Base-by-base conservation (phyloP, 2,329 filamentous ascomycete species). In the Trichoderma gracile region DNA sequence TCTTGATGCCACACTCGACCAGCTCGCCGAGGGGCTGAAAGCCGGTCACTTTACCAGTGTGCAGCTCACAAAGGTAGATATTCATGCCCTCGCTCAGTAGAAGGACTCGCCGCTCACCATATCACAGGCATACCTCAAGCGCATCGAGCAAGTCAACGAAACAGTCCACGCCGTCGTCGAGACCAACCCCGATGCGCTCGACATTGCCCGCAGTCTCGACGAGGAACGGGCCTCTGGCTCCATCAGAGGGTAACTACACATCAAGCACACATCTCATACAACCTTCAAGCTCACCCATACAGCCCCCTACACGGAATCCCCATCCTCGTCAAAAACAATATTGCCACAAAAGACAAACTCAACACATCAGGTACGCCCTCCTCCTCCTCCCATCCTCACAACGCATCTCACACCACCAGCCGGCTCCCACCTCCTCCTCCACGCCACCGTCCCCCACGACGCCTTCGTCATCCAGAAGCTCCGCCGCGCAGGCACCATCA, bases 251-350 rank as follows among this genome's bases (percentile, higher is more conserved):
- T 65, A 54, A 30, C n/a, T 6, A 61, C 38, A 38, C 12, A 3
- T 14, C 9, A n/a, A 38, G n/a, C 10, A 23, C 12, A 3, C 8
- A 42, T 17, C 2, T 21, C 21, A 14, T 17, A 10, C 8, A 8
- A 19, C 2, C 6, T 17, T 14, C 27, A 25, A n/a, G 9, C 57
- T 52, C 38, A 60, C 38, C 45, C 5, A 25, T 12, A 2, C 15
- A 69, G 68, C 0, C 84, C 84, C 0, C 75, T 89, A 0, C 85
- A 89, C 72, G 87, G 87, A 1, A 80, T 89, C 2, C 87, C 87
- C 0, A 82, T 89, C 47, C 74, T 89, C 3, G 80, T 89, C 75
- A 89, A 89, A 75, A 84, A 88, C 74, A 88, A 87, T 71, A 87
- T 88, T 65, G 86, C 83, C 27, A 89, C 86, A 0, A 72, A 75